Percentiles rank a stretch among this genome's conserved stretches.
These are phyloP conservation scores for Chaetoceros muelleri DNA, from an alignment of 108 stramenopile genomes.

Conservation along the genomic window DNA sequence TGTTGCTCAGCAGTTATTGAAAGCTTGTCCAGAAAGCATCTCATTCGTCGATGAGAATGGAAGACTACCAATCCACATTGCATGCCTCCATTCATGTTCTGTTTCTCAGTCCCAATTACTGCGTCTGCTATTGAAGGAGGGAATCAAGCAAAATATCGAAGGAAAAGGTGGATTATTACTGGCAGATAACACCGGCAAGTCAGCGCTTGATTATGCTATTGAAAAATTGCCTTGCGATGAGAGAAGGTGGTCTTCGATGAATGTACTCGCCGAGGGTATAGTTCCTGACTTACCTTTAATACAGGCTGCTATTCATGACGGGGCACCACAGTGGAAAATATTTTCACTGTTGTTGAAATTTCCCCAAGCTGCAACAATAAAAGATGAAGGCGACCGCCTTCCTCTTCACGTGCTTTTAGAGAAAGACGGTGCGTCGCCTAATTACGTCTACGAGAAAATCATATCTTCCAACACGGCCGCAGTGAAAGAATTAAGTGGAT, in stretches of 20 bases:
- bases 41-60: background rate
- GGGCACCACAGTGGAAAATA: background rate
- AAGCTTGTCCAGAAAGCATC: background rate
- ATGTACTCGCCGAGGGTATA: background rate
- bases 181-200: background rate
- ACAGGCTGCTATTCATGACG: background rate
- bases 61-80: background rate
- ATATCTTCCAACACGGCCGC: background rate
- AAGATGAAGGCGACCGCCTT: background rate
- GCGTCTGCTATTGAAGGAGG: background rate
- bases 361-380: background rate
- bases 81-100: background rate
- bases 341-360: background rate
- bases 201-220: background rate
- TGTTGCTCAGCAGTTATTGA: background rate
- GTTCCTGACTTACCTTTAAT: background rate
- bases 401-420: background rate
- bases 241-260: background rate
- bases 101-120: background rate
- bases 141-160: background rate
- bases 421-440: background rate
- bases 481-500: background rate
- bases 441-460: background rate
- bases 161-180: background rate
- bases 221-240: background rate